Conservation (phyloP, 75 land plant genomes). For the Larix kaempferi region DNA sequence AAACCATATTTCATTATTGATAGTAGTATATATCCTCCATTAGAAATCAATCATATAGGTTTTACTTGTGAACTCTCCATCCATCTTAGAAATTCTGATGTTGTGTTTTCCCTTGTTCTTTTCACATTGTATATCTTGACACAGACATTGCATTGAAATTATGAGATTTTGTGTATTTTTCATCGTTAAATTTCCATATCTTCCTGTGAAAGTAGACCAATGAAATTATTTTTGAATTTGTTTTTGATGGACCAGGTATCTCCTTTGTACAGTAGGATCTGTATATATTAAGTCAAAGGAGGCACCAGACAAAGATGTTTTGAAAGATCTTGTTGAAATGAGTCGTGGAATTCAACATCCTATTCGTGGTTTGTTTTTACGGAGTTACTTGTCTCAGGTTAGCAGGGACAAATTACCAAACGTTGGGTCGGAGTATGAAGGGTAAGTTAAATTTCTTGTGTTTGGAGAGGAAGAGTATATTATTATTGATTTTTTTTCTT, state of each 20-base stretch:
- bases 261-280: slow-evolving; percentile 95
- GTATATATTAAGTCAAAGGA: slow-evolving; percentile 98
- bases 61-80: no score
- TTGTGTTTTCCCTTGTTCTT: not conserved
- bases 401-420: slow-evolving; percentile 96
- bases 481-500: not conserved
- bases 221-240: not conserved
- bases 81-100: not conserved
- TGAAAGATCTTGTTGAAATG: slow-evolving; percentile 98
- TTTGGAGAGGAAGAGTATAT: not conserved
- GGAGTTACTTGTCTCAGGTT: slow-evolving; percentile 92
- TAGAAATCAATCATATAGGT: no score
- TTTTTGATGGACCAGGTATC: slow-evolving; percentile 56
- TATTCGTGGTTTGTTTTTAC: slow-evolving; percentile 90
- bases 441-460: slow-evolving; percentile 38
- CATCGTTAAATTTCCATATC: not conserved
- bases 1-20: no score
- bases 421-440: slow-evolving; percentile 96
- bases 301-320: slow-evolving; percentile 94
- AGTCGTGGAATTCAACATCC: slow-evolving; percentile 97
- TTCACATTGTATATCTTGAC: not conserved
- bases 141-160: no score
- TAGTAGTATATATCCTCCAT: no score
- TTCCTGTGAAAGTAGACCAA: not conserved
- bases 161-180: not conserved